Evolutionary conservation across 1,284 basidiomycete species (phyloP).

Genomic region (Boletus hoseneyae): DNA sequence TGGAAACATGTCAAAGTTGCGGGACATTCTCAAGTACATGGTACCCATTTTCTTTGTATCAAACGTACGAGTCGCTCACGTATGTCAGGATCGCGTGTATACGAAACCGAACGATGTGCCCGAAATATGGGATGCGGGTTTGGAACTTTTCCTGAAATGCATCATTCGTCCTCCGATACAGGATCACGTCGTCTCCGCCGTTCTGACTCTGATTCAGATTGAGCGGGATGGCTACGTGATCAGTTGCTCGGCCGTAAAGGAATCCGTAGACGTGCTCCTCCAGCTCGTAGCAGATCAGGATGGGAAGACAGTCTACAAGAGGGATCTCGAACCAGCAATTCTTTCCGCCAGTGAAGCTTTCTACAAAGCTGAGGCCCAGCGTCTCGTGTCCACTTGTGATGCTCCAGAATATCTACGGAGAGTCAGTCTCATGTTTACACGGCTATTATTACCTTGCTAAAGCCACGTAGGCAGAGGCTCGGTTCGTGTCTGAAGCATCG

Average conservation of each 20-base stretch:
- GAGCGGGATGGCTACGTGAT: conserved; percentile 92
- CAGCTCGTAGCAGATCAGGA: conserved; percentile 56
- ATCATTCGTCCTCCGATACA: conserved; percentile 86
- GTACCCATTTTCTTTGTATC: conserved; percentile 44
- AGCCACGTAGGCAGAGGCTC: conserved; percentile 69
- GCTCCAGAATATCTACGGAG: conserved; percentile 79
- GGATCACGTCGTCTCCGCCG: conserved; percentile 76
- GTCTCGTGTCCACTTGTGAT: conserved; percentile 71
- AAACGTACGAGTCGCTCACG: conserved; percentile 17
- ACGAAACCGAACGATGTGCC: conserved; percentile 71
- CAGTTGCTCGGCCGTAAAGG: conserved; percentile 87
- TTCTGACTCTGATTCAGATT: conserved; percentile 85
- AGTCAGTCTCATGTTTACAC: conserved; percentile 45
- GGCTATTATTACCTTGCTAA: conserved; percentile 10
- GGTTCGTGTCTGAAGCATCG: conserved; percentile 83
- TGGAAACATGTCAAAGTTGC: conserved; percentile 85
- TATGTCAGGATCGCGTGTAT: conserved; percentile 83
- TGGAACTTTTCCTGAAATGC: conserved; percentile 81
- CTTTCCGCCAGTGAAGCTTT: conserved; percentile 77
- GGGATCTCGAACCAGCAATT: conserved; percentile 83
- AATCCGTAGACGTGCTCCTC: conserved; percentile 85
- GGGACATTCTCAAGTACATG: conserved; percentile 95
- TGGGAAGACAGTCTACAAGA: conserved; percentile 72
- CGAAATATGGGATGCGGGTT: conserved; percentile 80
- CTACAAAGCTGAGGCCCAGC: conserved; percentile 76